Conservation (phyloP, 768 basidiomycete species). For the Phanerochaete carnosa region DNA sequence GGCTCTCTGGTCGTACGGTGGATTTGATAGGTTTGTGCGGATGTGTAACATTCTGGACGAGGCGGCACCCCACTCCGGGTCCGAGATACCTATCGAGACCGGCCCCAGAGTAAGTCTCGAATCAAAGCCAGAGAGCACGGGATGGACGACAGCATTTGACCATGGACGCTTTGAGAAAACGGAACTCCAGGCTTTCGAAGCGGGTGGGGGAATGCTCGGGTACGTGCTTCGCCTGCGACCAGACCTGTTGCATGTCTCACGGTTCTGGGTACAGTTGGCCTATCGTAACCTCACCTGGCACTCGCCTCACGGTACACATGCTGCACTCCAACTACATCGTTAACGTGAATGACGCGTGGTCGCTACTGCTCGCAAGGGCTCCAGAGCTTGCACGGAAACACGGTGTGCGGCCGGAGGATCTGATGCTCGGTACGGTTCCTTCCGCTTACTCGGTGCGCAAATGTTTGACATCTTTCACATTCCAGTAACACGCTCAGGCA, state of each 20-base stretch:
- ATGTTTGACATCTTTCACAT: not conserved
- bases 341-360: slow-evolving; percentile 36
- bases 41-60: slow-evolving; percentile 38
- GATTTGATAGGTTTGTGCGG: slow-evolving; percentile 36
- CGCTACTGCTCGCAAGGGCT: slow-evolving; percentile 32
- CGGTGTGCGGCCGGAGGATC: slow-evolving; percentile 36
- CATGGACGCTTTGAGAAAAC: not conserved
- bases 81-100: slow-evolving; percentile 20
- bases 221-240: not conserved
- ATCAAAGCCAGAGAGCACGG: not conserved
- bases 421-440: slow-evolving; percentile 38
- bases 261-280: slow-evolving; percentile 38
- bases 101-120: slow-evolving; percentile 24
- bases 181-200: not conserved
- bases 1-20: slow-evolving; percentile 8
- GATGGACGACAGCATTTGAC: not conserved
- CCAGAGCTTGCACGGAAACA: slow-evolving; percentile 28
- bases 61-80: slow-evolving; percentile 8
- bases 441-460: not conserved
- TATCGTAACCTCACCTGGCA: slow-evolving; percentile 33
- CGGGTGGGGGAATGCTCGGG: not conserved
- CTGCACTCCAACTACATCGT: slow-evolving; percentile 29
- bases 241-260: not conserved
- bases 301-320: slow-evolving; percentile 34
- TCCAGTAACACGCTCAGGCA: slow-evolving; percentile 39